Percentiles rank a stretch among this genome's conserved stretches.
Conservation (phyloP, 2,329 filamentous ascomycete genomes). For the Cordyceps pruinosa region DNA sequence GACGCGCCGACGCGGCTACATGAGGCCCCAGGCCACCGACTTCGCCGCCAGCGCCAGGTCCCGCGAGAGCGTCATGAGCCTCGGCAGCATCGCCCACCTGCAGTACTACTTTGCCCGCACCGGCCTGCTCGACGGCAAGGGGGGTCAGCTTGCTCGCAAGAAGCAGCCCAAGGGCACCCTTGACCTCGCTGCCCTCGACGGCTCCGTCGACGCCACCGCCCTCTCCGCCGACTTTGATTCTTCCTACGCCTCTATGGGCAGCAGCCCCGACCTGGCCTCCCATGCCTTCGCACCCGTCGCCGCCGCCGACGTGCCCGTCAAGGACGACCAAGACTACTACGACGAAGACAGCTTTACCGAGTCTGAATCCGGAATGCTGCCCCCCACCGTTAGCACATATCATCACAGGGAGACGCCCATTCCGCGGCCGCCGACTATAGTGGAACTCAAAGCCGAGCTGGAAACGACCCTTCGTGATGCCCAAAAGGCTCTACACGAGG, state of each 20-base stretch:
- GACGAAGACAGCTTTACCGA: slow-evolving; percentile 55
- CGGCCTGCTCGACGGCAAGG: slow-evolving; percentile 87
- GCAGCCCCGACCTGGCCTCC: slow-evolving; percentile 48
- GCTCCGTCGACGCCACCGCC: slow-evolving; percentile 26
- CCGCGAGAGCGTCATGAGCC: slow-evolving; percentile 88
- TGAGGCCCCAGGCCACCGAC: slow-evolving; percentile 77
- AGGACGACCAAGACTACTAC: slow-evolving; percentile 35
- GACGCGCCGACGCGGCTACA: slow-evolving; percentile 67
- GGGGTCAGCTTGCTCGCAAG: slow-evolving; percentile 73
- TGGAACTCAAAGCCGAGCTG: slow-evolving; percentile 61
- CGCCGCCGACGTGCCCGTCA: slow-evolving; percentile 40
- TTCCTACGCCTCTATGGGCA: slow-evolving; percentile 52
- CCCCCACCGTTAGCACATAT: slow-evolving; percentile 96
- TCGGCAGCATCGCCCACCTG: slow-evolving; percentile 93
- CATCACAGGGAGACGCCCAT: slow-evolving; percentile 75
- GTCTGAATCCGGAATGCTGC: slow-evolving; percentile 71
- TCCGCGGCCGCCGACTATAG: slow-evolving; percentile 75
- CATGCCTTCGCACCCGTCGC: slow-evolving; percentile 30
- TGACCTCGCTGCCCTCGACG: slow-evolving; percentile 48
- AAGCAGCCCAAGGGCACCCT: slow-evolving; percentile 54
- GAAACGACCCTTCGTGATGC: slow-evolving; percentile 66
- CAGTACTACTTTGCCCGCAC: slow-evolving; percentile 98
- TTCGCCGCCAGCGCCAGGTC: slow-evolving; percentile 88
- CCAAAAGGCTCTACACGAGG: slow-evolving; percentile 58
- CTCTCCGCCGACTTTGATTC: slow-evolving; percentile 48